These are phyloP conservation scores for Bocquillonia castaneifolia DNA, from an alignment of 441 rosid genomes.

Conservation along the genomic window DNA sequence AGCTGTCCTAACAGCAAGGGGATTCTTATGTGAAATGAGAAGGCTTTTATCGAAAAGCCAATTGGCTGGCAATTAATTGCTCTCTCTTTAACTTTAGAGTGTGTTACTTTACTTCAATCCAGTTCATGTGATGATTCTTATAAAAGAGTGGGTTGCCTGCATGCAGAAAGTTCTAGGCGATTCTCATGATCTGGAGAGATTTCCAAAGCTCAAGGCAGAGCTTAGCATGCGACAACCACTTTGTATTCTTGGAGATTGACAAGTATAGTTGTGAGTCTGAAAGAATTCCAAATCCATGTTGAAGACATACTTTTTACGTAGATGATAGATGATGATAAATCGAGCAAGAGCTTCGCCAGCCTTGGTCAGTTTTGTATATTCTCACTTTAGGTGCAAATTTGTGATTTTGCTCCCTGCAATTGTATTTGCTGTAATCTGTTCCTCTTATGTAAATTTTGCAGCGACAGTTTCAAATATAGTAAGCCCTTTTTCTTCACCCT, in stretches of 20 bases:
- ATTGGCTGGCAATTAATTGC: background rate
- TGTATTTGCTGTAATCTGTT: background rate
- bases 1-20: too few species aligned
- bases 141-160: conserved; percentile 7
- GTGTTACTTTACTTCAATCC: background rate
- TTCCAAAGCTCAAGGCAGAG: conserved; percentile 79
- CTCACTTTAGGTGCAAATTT: background rate
- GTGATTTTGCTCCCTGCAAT: background rate
- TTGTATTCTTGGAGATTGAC: conserved; percentile 75
- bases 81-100: background rate
- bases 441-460: background rate
- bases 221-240: conserved; percentile 96
- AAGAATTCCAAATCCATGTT: background rate
- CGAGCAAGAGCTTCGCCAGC: too few species aligned
- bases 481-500: too few species aligned
- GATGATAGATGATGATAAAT: background rate
- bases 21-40: too few species aligned
- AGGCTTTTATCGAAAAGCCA: too few species aligned
- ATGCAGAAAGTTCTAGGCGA: conserved; percentile 66
- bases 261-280: background rate
- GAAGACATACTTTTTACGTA: background rate
- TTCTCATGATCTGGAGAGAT: conserved; percentile 60
- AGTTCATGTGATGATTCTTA: background rate
- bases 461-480: background rate
- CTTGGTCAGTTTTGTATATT: background rate